Conservation (phyloP, 805 yeast genomes). For the Candida verbasci region DNA sequence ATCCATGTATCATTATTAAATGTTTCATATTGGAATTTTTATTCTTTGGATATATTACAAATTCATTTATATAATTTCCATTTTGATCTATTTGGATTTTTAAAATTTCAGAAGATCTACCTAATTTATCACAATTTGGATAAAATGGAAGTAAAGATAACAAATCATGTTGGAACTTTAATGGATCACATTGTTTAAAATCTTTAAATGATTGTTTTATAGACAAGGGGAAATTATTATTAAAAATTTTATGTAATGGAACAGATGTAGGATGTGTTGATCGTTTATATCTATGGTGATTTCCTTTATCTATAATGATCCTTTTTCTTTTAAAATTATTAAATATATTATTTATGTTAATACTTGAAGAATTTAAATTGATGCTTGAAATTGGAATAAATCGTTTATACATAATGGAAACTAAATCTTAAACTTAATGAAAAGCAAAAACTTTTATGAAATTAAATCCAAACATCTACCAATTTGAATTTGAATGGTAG, state of each 20-base stretch:
- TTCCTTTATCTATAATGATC: neutral
- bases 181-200: conserved; percentile 35
- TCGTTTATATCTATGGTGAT: conserved; percentile 31
- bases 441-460: conserved; percentile 1
- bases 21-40: conserved; percentile 25
- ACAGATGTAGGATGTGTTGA: conserved; percentile 68
- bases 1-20: conserved; percentile 42
- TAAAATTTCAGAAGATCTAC: conserved; percentile 27
- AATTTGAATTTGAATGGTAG: too few relatives aligned
- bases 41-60: conserved; percentile 32
- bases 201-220: conserved; percentile 51
- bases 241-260: conserved; percentile 51
- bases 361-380: neutral
- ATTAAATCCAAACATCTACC: too few relatives aligned
- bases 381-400: neutral
- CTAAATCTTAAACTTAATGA: conserved; percentile 1
- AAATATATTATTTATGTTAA: neutral
- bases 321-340: neutral
- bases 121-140: conserved; percentile 28
- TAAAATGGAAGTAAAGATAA: conserved; percentile 44
- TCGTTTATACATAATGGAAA: neutral
- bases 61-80: conserved; percentile 35
- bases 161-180: conserved; percentile 44
- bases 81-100: conserved; percentile 22
- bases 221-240: conserved; percentile 55